Base-by-base conservation (phyloP, 805 yeast species). In the Saccharomyces kudriavzevii region DNA sequence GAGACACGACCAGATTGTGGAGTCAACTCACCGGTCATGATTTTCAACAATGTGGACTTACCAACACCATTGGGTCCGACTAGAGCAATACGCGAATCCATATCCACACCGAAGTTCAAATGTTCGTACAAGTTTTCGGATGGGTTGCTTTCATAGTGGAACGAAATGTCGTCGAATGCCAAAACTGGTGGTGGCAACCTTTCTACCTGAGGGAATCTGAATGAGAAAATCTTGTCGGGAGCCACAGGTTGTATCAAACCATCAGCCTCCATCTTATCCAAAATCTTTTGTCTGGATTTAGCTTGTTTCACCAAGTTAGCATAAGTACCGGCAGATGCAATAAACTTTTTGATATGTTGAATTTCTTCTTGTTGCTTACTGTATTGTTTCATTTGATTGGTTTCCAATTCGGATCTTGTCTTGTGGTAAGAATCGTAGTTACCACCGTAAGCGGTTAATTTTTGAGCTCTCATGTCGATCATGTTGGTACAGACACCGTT, bases 41-140 rank as follows among this genome's bases (percentile, higher is more conserved):
- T 80, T 74, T 94, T 94, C 71, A 94, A 83, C 69, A 92, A 77
- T 20, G 99, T 92, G 51, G 97, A 91, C 75, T 92, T 92, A 77
- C 99, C 99, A 64, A 92, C 92, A 88, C 99, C 99, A 73, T 92
- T 92, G 70, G 98, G 98, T 46, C 99, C 99, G 57, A 92, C 98
- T 50, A 92, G 80, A 46, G 99, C 98, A 69, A 92, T 84, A 78
- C 99, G 87, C 45, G 97, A 91, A 76, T 94, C 99, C 98, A 94
- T 94, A 78, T 94, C 99, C 56, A 94, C 91, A 85, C 99, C 99
- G 64, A 94, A 94, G 70, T 90, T 92, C 70, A 94, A 81, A 71
- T 88, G 74, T 70, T 87, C 89, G 76, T 94, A 94, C 67, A 94
- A 79, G 74, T 90, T 86, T 74, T 94, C 84, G 74, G 89, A 96